Evolutionary conservation across 208 protist genomes (phyloP).

Genomic region (Crithidia sp.): DNA sequence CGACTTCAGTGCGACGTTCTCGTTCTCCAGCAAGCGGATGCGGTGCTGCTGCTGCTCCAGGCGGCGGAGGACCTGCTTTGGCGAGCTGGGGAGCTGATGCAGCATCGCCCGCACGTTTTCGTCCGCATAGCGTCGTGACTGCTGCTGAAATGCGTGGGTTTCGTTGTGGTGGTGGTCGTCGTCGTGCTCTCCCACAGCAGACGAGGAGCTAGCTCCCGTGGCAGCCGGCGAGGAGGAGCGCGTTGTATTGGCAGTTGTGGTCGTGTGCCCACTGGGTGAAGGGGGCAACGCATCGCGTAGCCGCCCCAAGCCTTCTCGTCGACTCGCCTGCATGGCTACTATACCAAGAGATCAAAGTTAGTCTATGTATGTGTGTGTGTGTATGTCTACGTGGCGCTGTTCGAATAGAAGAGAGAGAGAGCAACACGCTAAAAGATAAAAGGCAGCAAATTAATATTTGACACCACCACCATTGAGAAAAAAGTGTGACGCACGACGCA

Average conservation of each 20-base stretch:
- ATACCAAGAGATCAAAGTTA: too few species aligned
- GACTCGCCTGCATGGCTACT: constrained; percentile 13
- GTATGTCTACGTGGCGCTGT: too few species aligned
- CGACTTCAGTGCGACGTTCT: constrained; percentile 71
- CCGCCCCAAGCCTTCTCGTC: neutral
- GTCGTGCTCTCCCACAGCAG: neutral
- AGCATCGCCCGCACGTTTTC: constrained; percentile 31
- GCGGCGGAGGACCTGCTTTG: constrained; percentile 66
- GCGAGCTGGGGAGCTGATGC: constrained; percentile 61
- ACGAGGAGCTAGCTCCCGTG: constrained; percentile 9
- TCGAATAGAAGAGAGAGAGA: too few species aligned
- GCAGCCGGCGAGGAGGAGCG: constrained; percentile 16
- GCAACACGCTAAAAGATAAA: too few species aligned
- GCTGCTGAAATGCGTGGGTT: constrained; percentile 3
- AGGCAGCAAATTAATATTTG: too few species aligned
- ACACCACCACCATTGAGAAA: too few species aligned
- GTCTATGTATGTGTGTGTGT: too few species aligned
- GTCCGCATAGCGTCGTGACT: constrained; percentile 23
- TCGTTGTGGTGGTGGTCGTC: neutral
- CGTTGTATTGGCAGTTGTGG: constrained; percentile 16
- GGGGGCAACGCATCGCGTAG: constrained; percentile 8
- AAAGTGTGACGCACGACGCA: too few species aligned
- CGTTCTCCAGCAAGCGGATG: constrained; percentile 62
- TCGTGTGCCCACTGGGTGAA: constrained; percentile 8
- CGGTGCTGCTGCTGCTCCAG: constrained; percentile 78